These are phyloP conservation scores for Emmonsiellopsis sp. DNA, from an alignment of 2,329 filamentous ascomycete species.

Conservation along the genomic window DNA sequence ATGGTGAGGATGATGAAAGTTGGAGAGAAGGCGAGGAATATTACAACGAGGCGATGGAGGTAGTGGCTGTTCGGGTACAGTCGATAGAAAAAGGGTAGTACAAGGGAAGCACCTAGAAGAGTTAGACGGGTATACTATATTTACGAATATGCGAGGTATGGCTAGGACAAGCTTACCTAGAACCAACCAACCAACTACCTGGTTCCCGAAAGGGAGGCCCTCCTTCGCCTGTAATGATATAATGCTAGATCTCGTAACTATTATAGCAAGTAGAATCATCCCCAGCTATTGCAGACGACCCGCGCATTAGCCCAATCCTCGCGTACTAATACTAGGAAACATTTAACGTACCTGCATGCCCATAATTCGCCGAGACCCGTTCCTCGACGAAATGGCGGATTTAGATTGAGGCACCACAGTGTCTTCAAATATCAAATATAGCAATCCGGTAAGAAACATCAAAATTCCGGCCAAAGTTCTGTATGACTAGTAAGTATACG, in stretches of 20 bases:
- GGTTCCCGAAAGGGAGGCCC: conserved; percentile 79
- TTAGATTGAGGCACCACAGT: conserved; percentile 40
- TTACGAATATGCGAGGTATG: conserved; percentile 9
- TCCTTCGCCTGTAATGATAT: conserved; percentile 73
- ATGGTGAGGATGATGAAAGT: conserved; percentile 94
- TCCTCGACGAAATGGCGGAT: conserved; percentile 18
- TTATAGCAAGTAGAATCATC: conserved; percentile 67
- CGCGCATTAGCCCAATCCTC: conserved; percentile 5
- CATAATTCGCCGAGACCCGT: conserved; percentile 35
- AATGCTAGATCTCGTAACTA: conserved; percentile 81
- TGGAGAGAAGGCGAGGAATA: conserved; percentile 88
- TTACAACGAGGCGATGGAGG: conserved; percentile 75
- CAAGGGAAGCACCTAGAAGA: conserved; percentile 56
- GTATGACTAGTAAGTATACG: conserved; percentile 11
- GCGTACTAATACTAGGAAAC: background rate
- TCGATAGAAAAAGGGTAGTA: conserved; percentile 73
- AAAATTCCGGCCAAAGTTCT: conserved; percentile 66
- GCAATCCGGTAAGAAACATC: conserved; percentile 66
- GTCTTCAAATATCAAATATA: conserved; percentile 76
- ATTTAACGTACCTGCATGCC: conserved; percentile 33
- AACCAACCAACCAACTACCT: conserved; percentile 75
- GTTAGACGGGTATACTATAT: conserved; percentile 11
- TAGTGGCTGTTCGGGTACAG: conserved; percentile 78
- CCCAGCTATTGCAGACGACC: conserved; percentile 48
- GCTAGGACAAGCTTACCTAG: conserved; percentile 46